Evolutionary conservation across 164 flowering plant genomes (phyloP), one percentile per base, ranked within the genome.

Genomic region (Buxus sempervirens): DNA sequence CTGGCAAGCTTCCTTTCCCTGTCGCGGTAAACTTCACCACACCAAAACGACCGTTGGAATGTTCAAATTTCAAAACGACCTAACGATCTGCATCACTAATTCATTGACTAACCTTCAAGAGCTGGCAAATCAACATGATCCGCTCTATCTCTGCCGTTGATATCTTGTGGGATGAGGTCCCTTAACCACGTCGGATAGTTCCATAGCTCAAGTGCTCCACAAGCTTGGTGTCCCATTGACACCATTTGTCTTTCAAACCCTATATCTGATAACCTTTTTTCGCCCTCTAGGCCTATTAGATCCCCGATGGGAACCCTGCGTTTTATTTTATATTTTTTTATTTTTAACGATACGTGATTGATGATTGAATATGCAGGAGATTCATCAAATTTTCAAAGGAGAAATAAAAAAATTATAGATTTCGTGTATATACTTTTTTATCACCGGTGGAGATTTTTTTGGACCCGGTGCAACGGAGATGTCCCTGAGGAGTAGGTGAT

Each of bases 221-320:
- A 66, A 14, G 82, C 67, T 63, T 83, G 84, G 64, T 83, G 86
- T 23, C 86, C 86, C 86, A 81, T 83, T 4, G 86, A 83, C 7
- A 81, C 80, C 72, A 83, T 65, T 62, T 61, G 76, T 48, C 15
- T 36, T 58, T 59, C 60, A 20, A 83, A 67, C 25, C 84, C 83
- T 68, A 83, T 81, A 23, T 66, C 62, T 1, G 72, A 28, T 20
- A 77, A 23, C 0, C 28, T 28, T 64, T 70, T 71, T 62, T 77
- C 79, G 28, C 86, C 84, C 58, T 70, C 27, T 10, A 69, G 62
- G 18, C 84, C 86, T 9, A 79, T 42, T 76, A 83, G n/a, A 16
- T 79, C 72, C 13, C 13, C 25, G 81, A 83, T 79, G 4, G 73
- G 75, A 61, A 82, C 60, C 75, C 86, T 77, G 74, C 21, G 7